Conservation (phyloP, 164 flowering plant genomes). For the Vitis amurensis region DNA sequence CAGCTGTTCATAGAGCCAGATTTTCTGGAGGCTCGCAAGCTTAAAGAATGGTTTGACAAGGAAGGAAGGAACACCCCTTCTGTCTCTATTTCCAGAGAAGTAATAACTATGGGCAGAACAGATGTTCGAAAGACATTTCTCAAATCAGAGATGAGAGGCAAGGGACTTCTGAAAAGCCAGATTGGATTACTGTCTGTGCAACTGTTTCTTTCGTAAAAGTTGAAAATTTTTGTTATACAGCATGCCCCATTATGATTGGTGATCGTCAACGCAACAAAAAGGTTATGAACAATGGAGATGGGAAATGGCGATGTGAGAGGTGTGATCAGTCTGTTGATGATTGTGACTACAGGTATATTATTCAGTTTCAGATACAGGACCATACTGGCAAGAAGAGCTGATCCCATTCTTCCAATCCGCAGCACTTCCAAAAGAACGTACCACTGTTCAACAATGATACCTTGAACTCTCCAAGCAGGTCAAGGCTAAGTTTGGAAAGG, state of each 20-base stretch:
- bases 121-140: constrained; percentile 22
- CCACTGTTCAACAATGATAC: constrained; percentile 28
- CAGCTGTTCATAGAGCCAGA: no score
- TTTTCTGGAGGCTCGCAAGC: no score
- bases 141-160: constrained; percentile 90
- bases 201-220: constrained; percentile 58
- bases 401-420: constrained; percentile 29
- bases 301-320: constrained; percentile 87
- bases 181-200: constrained; percentile 81
- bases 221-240: constrained; percentile 88
- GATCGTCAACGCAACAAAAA: constrained; percentile 91
- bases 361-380: constrained; percentile 88
- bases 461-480: constrained; percentile 31
- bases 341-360: constrained; percentile 87
- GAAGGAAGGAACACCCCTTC: no score
- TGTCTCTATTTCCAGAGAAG: no score
- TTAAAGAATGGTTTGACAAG: no score
- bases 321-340: constrained; percentile 74
- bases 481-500: constrained; percentile 22
- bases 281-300: constrained; percentile 91
- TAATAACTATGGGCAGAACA: no score
- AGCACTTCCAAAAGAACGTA: constrained; percentile 23
- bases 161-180: constrained; percentile 97
- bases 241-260: constrained; percentile 82
- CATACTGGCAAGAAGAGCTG: constrained; percentile 42